phyloP scores from a whole-genome alignment of 179 eudicot species.

The Beta corolliflora region DNA sequence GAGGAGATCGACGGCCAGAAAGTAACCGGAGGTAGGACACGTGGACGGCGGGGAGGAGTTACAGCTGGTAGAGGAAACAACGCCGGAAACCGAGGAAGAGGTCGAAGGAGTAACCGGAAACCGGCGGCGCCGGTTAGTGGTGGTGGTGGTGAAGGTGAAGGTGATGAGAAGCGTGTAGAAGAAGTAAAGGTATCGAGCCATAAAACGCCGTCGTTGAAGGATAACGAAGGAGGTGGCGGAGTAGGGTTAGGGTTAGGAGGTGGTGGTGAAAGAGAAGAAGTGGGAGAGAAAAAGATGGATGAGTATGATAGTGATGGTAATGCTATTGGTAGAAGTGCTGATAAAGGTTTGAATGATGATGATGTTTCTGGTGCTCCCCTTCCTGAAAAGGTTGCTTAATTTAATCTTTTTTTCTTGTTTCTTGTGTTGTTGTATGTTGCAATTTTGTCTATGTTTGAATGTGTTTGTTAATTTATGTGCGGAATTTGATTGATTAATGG shows the following conservation, averaged over 20 bases:
- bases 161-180: conserved; percentile 31
- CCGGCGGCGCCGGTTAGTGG: conserved; percentile 28
- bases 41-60: conserved; percentile 45
- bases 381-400: conserved; percentile 54
- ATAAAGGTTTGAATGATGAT: conserved; percentile 54
- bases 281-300: conserved; percentile 54
- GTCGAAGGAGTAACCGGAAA: conserved; percentile 30
- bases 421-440: not conserved
- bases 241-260: conserved; percentile 26
- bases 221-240: conserved; percentile 17
- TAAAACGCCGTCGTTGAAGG: conserved; percentile 28
- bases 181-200: conserved; percentile 29
- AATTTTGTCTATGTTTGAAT: not conserved
- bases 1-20: conserved; percentile 37
- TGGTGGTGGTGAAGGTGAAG: conserved; percentile 18
- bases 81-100: conserved; percentile 35
- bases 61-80: conserved; percentile 17
- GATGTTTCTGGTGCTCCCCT: conserved; percentile 55
- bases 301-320: conserved; percentile 57
- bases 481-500: not conserved
- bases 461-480: not conserved
- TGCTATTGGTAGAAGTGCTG: conserved; percentile 45
- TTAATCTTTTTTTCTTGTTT: not conserved
- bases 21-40: conserved; percentile 30
- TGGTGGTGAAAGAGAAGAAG: conserved; percentile 33